Percentiles rank a stretch among this genome's conserved stretches.
phyloP scores from a whole-genome alignment of 306 rosid genomes.

The Medicago arabica region DNA sequence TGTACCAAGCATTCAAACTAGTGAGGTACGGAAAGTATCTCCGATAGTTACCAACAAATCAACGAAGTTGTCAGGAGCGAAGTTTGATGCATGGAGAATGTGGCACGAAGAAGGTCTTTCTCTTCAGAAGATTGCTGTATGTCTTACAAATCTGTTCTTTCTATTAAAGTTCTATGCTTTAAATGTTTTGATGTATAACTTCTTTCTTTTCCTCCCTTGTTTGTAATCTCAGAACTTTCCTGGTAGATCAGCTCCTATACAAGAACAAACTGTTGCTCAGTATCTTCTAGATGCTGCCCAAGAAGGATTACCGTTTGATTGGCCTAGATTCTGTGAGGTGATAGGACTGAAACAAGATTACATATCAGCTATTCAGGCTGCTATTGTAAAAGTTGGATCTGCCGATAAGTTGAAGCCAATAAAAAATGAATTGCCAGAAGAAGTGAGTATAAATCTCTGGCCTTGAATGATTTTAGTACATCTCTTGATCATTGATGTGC shows the following conservation, averaged over 20 bases:
- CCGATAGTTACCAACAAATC: slow-evolving; percentile 39
- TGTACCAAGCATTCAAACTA: slow-evolving; percentile 54
- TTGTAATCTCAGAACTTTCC: slow-evolving; percentile 61
- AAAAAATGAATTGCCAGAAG: slow-evolving; percentile 80
- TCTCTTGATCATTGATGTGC: slow-evolving; percentile 23
- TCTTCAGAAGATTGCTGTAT: slow-evolving; percentile 73
- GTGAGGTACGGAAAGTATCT: slow-evolving; percentile 52
- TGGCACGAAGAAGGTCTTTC: slow-evolving; percentile 82
- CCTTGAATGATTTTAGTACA: slow-evolving; percentile 16
- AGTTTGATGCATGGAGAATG: slow-evolving; percentile 84
- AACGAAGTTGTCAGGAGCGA: slow-evolving; percentile 63
- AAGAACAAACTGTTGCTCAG: slow-evolving; percentile 73
- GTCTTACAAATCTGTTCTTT: slow-evolving; percentile 38
- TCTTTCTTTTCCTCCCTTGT: background rate
- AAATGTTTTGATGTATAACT: slow-evolving; percentile 25
- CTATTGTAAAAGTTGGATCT: slow-evolving; percentile 78
- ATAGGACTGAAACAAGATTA: slow-evolving; percentile 56
- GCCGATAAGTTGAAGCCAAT: slow-evolving; percentile 84
- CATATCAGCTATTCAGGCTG: slow-evolving; percentile 59
- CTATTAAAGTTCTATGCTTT: slow-evolving; percentile 21
- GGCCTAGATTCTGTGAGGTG: slow-evolving; percentile 69
- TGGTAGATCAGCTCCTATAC: slow-evolving; percentile 80
- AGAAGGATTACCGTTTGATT: slow-evolving; percentile 74
- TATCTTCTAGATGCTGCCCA: slow-evolving; percentile 80
- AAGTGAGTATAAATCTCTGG: slow-evolving; percentile 58